Percentiles rank a stretch among this genome's conserved stretches.
These are phyloP conservation scores for Aureobasidium musti DNA, from an alignment of 2,329 filamentous ascomycete genomes.

Conservation along the genomic window DNA sequence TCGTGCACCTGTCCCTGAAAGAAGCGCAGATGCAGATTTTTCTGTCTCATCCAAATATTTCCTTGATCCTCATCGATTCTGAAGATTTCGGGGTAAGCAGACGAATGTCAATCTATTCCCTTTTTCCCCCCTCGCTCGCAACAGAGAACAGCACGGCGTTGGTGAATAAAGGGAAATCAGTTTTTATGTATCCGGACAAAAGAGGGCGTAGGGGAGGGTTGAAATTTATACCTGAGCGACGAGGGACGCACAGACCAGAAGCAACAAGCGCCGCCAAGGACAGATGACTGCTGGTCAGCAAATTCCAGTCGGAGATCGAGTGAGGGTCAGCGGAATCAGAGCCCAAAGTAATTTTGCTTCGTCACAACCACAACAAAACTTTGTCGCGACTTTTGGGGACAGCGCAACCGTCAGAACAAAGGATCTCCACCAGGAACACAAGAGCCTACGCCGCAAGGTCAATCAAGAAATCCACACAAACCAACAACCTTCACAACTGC, in stretches of 20 bases:
- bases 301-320: slow-evolving; percentile 7
- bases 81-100: slow-evolving; percentile 34
- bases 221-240: background rate
- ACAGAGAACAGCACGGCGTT: background rate
- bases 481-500: slow-evolving; percentile 33
- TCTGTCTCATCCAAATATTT: background rate
- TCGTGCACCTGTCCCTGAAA: background rate
- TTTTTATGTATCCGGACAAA: slow-evolving; percentile 18
- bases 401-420: background rate
- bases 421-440: background rate
- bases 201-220: slow-evolving; percentile 32
- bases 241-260: background rate
- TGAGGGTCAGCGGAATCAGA: background rate
- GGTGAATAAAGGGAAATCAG: background rate
- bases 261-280: slow-evolving; percentile 4
- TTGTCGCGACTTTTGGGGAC: background rate
- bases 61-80: background rate
- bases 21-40: background rate
- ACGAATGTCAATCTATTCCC: slow-evolving; percentile 31
- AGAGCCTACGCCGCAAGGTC: background rate
- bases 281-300: slow-evolving; percentile 21
- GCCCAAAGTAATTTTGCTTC: slow-evolving; percentile 7
- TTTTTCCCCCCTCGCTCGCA: slow-evolving; percentile 32
- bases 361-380: slow-evolving; percentile 6
- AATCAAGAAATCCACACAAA: background rate